These are phyloP conservation scores for Pseudofabraea citricarpa DNA, from an alignment of 2,329 filamentous ascomycete species.

Conservation along the genomic window DNA sequence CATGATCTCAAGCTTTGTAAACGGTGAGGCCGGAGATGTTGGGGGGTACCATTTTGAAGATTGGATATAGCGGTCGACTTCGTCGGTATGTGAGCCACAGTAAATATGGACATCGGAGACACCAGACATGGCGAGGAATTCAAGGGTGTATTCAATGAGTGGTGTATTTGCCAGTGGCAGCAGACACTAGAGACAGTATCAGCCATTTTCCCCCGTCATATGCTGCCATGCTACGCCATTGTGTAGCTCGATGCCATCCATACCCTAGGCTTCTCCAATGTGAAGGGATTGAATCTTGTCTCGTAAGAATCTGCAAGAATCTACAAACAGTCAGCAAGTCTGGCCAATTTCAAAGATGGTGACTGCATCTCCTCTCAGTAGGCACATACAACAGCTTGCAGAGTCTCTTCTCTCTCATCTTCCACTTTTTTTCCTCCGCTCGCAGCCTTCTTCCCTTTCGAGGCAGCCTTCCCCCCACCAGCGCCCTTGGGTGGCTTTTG, in stretches of 20 bases:
- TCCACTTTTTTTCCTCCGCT: conserved; percentile 22
- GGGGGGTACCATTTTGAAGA: conserved; percentile 68
- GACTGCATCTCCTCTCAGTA: background rate
- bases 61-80: conserved; percentile 82
- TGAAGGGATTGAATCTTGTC: conserved; percentile 85
- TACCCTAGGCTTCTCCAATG: conserved; percentile 82
- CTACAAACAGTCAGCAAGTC: conserved; percentile 38
- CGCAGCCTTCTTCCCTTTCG: conserved; percentile 23
- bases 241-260: conserved; percentile 25
- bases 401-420: conserved; percentile 29
- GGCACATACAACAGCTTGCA: conserved; percentile 30
- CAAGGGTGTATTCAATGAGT: conserved; percentile 94
- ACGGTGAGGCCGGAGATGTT: conserved; percentile 66
- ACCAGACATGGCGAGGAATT: conserved; percentile 91
- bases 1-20: conserved; percentile 77
- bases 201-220: too few species aligned
- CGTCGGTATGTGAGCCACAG: conserved; percentile 79
- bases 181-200: too few species aligned
- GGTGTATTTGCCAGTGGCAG: conserved; percentile 90
- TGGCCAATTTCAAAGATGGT: too few species aligned
- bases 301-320: conserved; percentile 94
- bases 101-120: conserved; percentile 95
- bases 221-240: too few species aligned
- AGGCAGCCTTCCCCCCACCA: conserved; percentile 17
- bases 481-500: conserved; percentile 19